Percentiles rank a stretch among this genome's conserved stretches.
phyloP scores from a whole-genome alignment of 768 basidiomycete genomes.

The Mycena vulgaris region DNA sequence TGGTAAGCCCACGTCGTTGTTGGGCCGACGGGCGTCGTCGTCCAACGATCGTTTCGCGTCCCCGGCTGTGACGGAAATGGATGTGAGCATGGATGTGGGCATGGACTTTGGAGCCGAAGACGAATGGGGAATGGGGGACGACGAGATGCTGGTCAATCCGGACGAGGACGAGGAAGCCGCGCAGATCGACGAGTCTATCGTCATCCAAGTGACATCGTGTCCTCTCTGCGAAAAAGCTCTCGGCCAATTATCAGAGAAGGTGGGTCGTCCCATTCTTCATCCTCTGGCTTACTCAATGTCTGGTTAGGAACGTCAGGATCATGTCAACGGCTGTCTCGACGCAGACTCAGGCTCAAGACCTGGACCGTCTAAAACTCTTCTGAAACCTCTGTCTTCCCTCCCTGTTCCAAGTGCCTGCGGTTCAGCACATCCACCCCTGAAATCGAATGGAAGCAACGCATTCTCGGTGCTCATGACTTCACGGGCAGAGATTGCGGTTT shows the following conservation, averaged over 20 bases:
- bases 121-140: slow-evolving; percentile 83
- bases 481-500: slow-evolving; percentile 83
- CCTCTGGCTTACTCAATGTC: background rate
- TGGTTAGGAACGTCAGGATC: slow-evolving; percentile 63
- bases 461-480: slow-evolving; percentile 95
- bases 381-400: slow-evolving; percentile 45
- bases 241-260: slow-evolving; percentile 33
- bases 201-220: slow-evolving; percentile 34
- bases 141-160: slow-evolving; percentile 63
- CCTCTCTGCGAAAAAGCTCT: slow-evolving; percentile 48
- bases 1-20: slow-evolving; percentile 30
- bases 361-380: slow-evolving; percentile 24
- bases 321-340: slow-evolving; percentile 73
- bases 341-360: slow-evolving; percentile 35
- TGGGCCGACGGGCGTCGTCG: slow-evolving; percentile 1
- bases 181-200: slow-evolving; percentile 41
- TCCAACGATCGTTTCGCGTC: slow-evolving; percentile 42
- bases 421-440: slow-evolving; percentile 33
- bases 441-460: slow-evolving; percentile 49
- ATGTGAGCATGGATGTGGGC: slow-evolving; percentile 39
- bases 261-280: slow-evolving; percentile 22
- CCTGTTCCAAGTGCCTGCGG: slow-evolving; percentile 37
- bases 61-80: slow-evolving; percentile 4
- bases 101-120: slow-evolving; percentile 53
- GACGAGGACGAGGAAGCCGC: slow-evolving; percentile 43